Evolutionary conservation across 495 filamentous ascomycete species (phyloP).

Genomic region (Amorphotheca resinae): DNA sequence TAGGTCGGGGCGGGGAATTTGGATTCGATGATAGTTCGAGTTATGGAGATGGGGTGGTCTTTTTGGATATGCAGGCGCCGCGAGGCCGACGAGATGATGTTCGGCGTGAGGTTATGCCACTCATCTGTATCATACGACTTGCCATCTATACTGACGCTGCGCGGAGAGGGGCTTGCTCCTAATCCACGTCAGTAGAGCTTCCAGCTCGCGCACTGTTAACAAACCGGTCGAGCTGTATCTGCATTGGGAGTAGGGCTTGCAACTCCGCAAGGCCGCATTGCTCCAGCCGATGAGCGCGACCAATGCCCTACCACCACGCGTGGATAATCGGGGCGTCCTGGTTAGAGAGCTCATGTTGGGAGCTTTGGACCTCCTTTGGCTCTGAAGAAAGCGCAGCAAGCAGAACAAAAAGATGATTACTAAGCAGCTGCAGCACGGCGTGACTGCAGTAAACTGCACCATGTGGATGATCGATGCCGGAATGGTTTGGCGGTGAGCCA

Average conservation of each 20-base stretch:
- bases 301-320: conserved; percentile 11
- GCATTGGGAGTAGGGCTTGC: conserved; percentile 13
- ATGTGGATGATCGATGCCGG: no score
- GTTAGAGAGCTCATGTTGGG: conserved; percentile 9
- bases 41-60: conserved; percentile 84
- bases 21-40: conserved; percentile 82
- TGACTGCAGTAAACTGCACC: no score
- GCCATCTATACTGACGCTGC: conserved; percentile 38
- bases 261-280: conserved; percentile 4
- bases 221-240: conserved; percentile 17
- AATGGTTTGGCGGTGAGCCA: no score
- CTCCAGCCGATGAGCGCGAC: conserved; percentile 10
- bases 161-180: neutral
- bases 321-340: conserved; percentile 6
- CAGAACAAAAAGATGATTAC: no score
- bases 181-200: neutral
- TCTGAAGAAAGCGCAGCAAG: no score
- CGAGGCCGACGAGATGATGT: conserved; percentile 58
- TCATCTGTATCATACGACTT: conserved; percentile 53
- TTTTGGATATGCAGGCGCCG: conserved; percentile 73
- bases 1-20: conserved; percentile 64
- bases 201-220: no score
- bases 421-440: no score
- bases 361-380: no score
- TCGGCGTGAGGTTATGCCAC: conserved; percentile 75